A percentile compares a stretch with the other conserved stretches of the same genome.
Evolutionary conservation across 2,329 filamentous ascomycete species (phyloP).

Genomic region (Neofusicoccum parvum): DNA sequence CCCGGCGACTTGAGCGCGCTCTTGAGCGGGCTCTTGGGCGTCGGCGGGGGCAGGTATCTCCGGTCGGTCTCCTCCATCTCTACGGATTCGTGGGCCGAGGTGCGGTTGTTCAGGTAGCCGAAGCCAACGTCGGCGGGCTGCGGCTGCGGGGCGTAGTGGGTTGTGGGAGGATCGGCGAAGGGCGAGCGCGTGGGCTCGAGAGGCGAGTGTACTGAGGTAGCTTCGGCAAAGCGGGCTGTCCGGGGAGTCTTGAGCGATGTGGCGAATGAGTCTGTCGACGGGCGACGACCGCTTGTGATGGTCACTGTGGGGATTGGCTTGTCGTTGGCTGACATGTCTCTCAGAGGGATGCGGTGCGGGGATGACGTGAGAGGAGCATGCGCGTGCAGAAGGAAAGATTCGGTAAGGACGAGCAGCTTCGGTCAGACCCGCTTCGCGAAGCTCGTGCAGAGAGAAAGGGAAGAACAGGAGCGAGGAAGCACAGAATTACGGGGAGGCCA

Average conservation of each 20-base stretch:
- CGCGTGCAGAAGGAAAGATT: conserved; percentile 26
- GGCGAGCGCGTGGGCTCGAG: conserved; percentile 61
- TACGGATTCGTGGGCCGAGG: conserved; percentile 36
- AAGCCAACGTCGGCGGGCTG: conserved; percentile 89
- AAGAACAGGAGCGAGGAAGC: conserved; percentile 34
- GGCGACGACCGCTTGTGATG: conserved; percentile 43
- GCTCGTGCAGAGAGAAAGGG: conserved; percentile 21
- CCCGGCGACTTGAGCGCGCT: conserved; percentile 88
- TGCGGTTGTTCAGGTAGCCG: conserved; percentile 74
- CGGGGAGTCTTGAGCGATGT: conserved; percentile 64
- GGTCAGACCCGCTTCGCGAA: conserved; percentile 20
- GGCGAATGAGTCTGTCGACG: conserved; percentile 39
- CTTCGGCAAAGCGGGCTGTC: conserved; percentile 79
- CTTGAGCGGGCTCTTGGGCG: conserved; percentile 75
- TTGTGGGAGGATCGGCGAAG: conserved; percentile 61
- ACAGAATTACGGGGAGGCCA: conserved; percentile 44
- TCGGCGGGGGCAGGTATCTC: conserved; percentile 55
- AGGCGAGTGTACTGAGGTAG: conserved; percentile 76
- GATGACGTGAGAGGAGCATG: conserved; percentile 38
- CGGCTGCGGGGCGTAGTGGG: conserved; percentile 61
- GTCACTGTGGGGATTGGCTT: conserved; percentile 45
- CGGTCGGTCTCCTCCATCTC: conserved; percentile 56
- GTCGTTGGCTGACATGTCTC: conserved; percentile 50
- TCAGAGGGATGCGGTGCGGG: conserved; percentile 31
- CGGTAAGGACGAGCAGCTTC: conserved; percentile 14